Base-by-base conservation (phyloP, 169 alveolate genomes). In the Cryptosporidium felis region DNA sequence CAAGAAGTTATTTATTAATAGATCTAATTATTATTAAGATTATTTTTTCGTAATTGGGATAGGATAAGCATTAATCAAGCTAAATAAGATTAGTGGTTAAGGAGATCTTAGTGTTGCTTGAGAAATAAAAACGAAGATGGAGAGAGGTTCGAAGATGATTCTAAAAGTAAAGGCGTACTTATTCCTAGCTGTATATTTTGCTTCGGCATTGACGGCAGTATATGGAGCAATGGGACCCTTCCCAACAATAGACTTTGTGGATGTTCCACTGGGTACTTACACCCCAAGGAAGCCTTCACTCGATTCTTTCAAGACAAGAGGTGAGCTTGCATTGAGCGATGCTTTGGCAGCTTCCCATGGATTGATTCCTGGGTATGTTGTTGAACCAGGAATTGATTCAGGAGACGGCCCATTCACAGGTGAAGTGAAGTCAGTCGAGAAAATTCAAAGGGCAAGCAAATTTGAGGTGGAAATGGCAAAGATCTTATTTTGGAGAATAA, bases 401-500 rank as follows among this genome's bases (percentile, higher is more conserved):
- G 8, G 32, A 10, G 44, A 28, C 3, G 61, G 59, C 44, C 26
- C 32, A 14, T 56, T 30, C 44, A 28, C 63, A 12, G 49, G 0
- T 8, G 40, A 46, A 12, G 2, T 34, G 16, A 49, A 44, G 21
- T 46, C 47, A 5, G 14, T 45, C 8, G 44, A 16, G 5, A 16
- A 16, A 5, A 44, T 45, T 45, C 81, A 28, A 47, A 65, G 81
- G 34, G 81, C 81, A 44, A 74, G 74, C 8, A 56, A 53, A 23
- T 53, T 74, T 2, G 85, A 74, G 61, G 85, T 56, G 18, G 74
- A 53, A 40, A 38, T 74, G 4, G 66, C 85, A 18, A 74, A 53
- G 74, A 74, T 74, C 10, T 38, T 74, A 36, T 56, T 16, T 36
- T 74, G 85, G 85, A 74, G 85, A 74, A 74, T 74, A 58, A 74